Percentiles rank a stretch among this genome's conserved stretches.
These are phyloP conservation scores for Fraxinus quadrangulata DNA, from an alignment of 257 asterid species.

Conservation along the genomic window DNA sequence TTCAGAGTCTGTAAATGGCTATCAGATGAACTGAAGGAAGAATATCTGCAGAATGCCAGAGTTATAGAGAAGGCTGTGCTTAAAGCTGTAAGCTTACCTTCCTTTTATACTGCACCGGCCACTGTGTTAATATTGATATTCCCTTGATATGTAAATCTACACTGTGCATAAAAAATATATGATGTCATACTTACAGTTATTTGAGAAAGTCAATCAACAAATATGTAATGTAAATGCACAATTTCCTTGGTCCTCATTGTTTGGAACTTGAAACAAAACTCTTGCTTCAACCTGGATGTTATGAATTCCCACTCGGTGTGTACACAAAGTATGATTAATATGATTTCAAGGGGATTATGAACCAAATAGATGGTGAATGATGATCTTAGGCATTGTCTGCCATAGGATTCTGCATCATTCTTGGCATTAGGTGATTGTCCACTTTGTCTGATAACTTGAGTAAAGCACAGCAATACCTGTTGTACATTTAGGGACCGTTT, in stretches of 20 bases:
- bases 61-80: conserved; percentile 65
- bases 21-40: conserved; percentile 60
- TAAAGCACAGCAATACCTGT: neutral
- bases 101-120: conserved; percentile 8
- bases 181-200: neutral
- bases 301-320: neutral
- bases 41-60: conserved; percentile 55
- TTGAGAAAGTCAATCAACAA: conserved; percentile 2
- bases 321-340: neutral
- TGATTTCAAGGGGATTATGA: neutral
- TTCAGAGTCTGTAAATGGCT: conserved; percentile 79
- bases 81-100: conserved; percentile 64
- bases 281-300: conserved; percentile 10
- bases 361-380: neutral
- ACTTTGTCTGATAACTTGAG: neutral
- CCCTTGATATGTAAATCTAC: conserved; percentile 11
- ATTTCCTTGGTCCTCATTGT: neutral
- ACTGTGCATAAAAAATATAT: neutral
- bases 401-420: neutral
- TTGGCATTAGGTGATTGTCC: conserved; percentile 4
- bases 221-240: conserved; percentile 3
- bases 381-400: neutral
- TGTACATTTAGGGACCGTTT: neutral
- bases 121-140: conserved; percentile 12
- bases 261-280: neutral